phyloP scores from a whole-genome alignment of 495 filamentous ascomycete genomes.

The Recurvomyces mirabilis region DNA sequence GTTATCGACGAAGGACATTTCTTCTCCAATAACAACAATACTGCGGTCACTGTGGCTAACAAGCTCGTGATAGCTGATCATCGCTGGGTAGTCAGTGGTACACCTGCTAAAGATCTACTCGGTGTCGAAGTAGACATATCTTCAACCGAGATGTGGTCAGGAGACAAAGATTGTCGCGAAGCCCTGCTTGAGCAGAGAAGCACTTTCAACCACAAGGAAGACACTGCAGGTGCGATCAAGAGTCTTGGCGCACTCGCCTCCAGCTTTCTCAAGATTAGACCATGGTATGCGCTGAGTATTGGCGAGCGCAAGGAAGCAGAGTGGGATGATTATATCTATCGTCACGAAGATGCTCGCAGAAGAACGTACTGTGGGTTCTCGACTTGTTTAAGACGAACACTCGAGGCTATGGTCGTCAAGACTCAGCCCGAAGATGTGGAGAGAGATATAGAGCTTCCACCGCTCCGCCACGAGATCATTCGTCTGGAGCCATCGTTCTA shows the following conservation, averaged over 20 bases:
- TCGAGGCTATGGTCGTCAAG: constrained; percentile 72
- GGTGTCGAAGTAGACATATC: constrained; percentile 58
- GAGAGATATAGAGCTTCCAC: constrained; percentile 52
- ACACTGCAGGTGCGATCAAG: constrained; percentile 31
- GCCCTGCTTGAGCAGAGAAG: constrained; percentile 24
- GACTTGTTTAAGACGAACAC: constrained; percentile 50
- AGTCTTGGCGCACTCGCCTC: constrained; percentile 66
- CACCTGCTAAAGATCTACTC: constrained; percentile 70
- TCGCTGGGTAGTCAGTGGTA: constrained; percentile 85
- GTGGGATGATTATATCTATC: constrained; percentile 69
- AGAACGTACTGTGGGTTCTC: constrained; percentile 35
- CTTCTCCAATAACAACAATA: constrained; percentile 49
- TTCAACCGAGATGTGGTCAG: constrained; percentile 21
- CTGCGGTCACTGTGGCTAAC: constrained; percentile 55
- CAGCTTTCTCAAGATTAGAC: constrained; percentile 61
- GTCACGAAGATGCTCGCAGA: constrained; percentile 40
- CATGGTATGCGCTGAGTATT: constrained; percentile 53
- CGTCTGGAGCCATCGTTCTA: constrained; percentile 71
- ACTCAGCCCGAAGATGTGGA: constrained; percentile 61
- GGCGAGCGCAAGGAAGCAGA: constrained; percentile 40
- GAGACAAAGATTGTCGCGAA: constrained; percentile 24
- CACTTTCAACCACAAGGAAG: constrained; percentile 22
- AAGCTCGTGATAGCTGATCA: constrained; percentile 54
- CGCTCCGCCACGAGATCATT: constrained; percentile 57
- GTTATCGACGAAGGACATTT: constrained; percentile 90